Evolutionary conservation across 768 basidiomycete genomes (phyloP).

Genomic region (Mycena alexandri): DNA sequence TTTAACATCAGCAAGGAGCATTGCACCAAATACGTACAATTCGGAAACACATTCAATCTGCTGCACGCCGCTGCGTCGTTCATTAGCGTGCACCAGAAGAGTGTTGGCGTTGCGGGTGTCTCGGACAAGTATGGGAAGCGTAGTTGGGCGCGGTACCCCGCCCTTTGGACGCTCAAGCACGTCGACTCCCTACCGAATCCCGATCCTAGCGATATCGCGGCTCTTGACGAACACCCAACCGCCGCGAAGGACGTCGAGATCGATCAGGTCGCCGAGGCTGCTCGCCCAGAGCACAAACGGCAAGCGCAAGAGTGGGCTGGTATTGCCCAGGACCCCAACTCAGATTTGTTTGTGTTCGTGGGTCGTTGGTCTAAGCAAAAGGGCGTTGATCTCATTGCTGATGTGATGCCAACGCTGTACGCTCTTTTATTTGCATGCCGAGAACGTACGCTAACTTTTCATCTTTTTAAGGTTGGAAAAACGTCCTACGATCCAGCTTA

Average conservation of each 20-base stretch:
- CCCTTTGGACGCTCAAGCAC: constrained; percentile 94
- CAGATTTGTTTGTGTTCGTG: constrained; percentile 95
- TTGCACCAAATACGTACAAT: constrained; percentile 97
- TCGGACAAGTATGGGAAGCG: constrained; percentile 99
- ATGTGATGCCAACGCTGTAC: constrained; percentile 91
- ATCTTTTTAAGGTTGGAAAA: constrained; percentile 85
- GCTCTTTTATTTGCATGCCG: constrained; percentile 42
- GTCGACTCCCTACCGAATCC: constrained; percentile 97
- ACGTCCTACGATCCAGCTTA: constrained; percentile 85
- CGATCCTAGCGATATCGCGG: constrained; percentile 94
- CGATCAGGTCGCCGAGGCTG: constrained; percentile 87
- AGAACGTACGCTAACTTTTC: constrained; percentile 22
- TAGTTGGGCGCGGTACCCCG: constrained; percentile 96
- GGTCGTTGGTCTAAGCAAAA: constrained; percentile 99
- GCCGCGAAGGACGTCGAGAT: constrained; percentile 80
- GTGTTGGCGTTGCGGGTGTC: constrained; percentile 93
- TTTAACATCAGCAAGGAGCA: constrained; percentile 98
- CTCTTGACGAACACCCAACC: constrained; percentile 84
- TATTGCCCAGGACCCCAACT: constrained; percentile 89
- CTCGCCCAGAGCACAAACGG: constrained; percentile 90
- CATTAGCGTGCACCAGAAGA: constrained; percentile 94
- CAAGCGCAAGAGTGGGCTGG: constrained; percentile 97
- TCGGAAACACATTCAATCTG: constrained; percentile 97
- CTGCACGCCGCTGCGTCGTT: constrained; percentile 94
- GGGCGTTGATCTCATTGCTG: constrained; percentile 96